Evolutionary conservation across 768 basidiomycete genomes (phyloP).

Genomic region (Rhodotorula paludigena): DNA sequence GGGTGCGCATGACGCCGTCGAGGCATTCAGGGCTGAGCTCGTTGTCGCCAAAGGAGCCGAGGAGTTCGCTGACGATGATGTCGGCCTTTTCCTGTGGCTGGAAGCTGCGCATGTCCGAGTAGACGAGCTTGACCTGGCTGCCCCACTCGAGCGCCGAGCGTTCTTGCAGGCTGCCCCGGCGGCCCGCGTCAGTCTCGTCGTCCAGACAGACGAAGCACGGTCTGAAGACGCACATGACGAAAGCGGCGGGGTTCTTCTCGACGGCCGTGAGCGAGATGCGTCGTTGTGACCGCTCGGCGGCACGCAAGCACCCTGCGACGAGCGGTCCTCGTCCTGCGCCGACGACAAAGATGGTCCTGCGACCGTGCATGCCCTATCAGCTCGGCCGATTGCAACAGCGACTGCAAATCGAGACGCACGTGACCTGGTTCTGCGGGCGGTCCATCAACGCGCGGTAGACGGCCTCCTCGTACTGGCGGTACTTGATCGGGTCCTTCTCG

Average conservation of each 20-base stretch:
- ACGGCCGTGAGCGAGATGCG: constrained; percentile 67
- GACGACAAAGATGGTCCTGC: constrained; percentile 78
- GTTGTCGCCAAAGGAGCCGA: constrained; percentile 97
- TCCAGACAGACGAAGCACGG: constrained; percentile 21
- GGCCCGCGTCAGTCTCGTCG: constrained; percentile 4
- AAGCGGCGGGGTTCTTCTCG: constrained; percentile 96
- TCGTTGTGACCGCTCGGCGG: constrained; percentile 63
- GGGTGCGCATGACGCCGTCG: constrained; percentile 86
- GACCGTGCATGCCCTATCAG: not conserved
- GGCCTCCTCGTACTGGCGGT: constrained; percentile 91
- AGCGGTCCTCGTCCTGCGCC: constrained; percentile 94
- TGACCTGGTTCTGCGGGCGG: constrained; percentile 57
- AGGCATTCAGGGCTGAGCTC: constrained; percentile 97
- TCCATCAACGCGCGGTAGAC: constrained; percentile 74
- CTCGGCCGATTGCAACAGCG: not conserved
- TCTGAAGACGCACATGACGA: constrained; percentile 67
- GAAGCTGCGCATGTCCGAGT: constrained; percentile 87
- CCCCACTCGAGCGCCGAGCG: constrained; percentile 78
- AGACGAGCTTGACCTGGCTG: constrained; percentile 69
- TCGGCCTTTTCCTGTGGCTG: constrained; percentile 75
- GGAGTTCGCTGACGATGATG: constrained; percentile 87
- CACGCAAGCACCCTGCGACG: constrained; percentile 74
- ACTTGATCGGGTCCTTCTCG: constrained; percentile 96
- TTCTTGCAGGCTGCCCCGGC: constrained; percentile 67
- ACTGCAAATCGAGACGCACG: constrained; percentile 54